Evolutionary conservation across 768 basidiomycete species (phyloP).

Genomic region (Suillus cothurnatus): DNA sequence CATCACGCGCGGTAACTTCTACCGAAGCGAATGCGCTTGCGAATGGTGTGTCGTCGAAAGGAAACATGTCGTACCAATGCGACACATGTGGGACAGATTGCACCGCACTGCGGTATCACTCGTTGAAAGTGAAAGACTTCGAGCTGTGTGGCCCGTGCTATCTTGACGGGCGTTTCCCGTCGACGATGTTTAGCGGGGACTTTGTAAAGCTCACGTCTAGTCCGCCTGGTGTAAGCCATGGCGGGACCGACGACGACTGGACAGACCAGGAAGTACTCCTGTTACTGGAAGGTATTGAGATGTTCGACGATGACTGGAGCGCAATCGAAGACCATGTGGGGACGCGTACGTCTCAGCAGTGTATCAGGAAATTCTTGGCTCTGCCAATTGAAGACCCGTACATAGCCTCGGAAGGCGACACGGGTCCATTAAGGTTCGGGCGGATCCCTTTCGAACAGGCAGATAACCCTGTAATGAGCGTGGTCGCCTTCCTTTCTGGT

Average conservation of each 20-base stretch:
- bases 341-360: constrained; percentile 89
- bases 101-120: constrained; percentile 86
- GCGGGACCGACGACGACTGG: constrained; percentile 73
- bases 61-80: constrained; percentile 69
- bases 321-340: constrained; percentile 92
- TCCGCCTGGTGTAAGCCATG: constrained; percentile 34
- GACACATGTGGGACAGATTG: constrained; percentile 97
- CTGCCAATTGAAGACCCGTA: constrained; percentile 97
- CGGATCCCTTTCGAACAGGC: constrained; percentile 90
- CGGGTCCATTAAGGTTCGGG: constrained; percentile 75
- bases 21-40: constrained; percentile 68
- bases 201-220: constrained; percentile 80
- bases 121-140: constrained; percentile 88
- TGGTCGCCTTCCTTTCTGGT: constrained; percentile 94
- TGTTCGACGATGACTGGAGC: constrained; percentile 98
- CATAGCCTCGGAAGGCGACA: constrained; percentile 71
- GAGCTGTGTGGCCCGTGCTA: constrained; percentile 93
- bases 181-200: constrained; percentile 94
- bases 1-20: constrained; percentile 69
- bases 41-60: constrained; percentile 50
- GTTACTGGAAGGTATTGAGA: constrained; percentile 95
- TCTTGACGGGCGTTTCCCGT: constrained; percentile 95
- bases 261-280: constrained; percentile 86
- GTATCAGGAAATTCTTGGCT: constrained; percentile 93
- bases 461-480: constrained; percentile 98